Evolutionary conservation across 805 yeast species (phyloP).

Genomic region (Saccharomycodes ludwigii): DNA sequence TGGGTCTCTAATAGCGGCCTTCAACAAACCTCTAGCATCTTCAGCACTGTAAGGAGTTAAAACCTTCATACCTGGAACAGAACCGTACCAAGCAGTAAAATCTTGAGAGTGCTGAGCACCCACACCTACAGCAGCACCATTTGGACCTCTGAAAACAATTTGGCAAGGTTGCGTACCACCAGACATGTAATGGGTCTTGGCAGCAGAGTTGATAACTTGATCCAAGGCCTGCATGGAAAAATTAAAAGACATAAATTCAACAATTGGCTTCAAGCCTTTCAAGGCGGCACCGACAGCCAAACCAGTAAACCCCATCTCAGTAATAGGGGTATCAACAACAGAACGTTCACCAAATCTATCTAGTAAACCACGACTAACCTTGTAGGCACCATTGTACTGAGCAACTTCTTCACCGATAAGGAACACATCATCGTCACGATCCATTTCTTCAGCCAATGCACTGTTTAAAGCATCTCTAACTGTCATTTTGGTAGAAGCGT

Average conservation of each 20-base stretch:
- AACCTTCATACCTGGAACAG: conserved; percentile 96
- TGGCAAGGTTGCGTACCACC: conserved; percentile 98
- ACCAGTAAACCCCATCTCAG: conserved; percentile 98
- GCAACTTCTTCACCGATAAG: conserved; percentile 99
- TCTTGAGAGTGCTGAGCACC: conserved; percentile 99
- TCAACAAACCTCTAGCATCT: conserved; percentile 90
- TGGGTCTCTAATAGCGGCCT: conserved; percentile 97
- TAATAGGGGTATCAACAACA: conserved; percentile 92
- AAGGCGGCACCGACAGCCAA: conserved; percentile 92
- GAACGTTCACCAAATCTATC: conserved; percentile 93
- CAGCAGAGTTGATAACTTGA: conserved; percentile 96
- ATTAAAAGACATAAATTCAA: conserved; percentile 98
- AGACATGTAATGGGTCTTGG: conserved; percentile 97
- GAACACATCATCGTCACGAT: conserved; percentile 87
- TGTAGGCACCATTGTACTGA: conserved; percentile 98
- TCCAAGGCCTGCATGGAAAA: conserved; percentile 99
- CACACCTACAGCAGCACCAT: conserved; percentile 99
- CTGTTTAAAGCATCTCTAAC: conserved; percentile 95
- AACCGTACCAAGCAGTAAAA: conserved; percentile 95
- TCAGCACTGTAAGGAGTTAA: conserved; percentile 90
- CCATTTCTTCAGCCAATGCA: conserved; percentile 95
- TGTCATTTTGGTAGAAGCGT: conserved; percentile 52
- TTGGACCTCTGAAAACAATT: conserved; percentile 97
- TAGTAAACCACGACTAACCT: conserved; percentile 87
- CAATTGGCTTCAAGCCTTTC: conserved; percentile 90